Evolutionary conservation across 345 rosid genomes (phyloP).

Genomic region (Citrus unshiu): DNA sequence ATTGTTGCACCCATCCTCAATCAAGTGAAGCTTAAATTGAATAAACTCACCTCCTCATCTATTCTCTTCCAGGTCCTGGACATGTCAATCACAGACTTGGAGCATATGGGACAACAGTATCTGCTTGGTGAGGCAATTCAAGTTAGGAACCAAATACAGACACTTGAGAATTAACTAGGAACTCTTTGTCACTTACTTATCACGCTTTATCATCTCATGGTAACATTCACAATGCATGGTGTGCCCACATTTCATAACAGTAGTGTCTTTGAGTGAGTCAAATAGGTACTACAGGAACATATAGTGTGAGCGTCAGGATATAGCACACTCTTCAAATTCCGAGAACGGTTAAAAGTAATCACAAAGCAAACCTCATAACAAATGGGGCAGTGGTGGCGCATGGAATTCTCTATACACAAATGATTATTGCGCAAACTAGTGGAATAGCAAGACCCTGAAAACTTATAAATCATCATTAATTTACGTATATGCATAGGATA

Average conservation of each 20-base stretch:
- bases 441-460: constrained; percentile 80
- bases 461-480: neutral
- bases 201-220: constrained; percentile 74
- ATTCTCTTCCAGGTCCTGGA: constrained; percentile 81
- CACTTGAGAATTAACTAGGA: neutral
- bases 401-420: constrained; percentile 88
- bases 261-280: constrained; percentile 86
- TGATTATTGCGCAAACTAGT: constrained; percentile 62
- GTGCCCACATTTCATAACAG: constrained; percentile 97
- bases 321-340: neutral
- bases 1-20: neutral
- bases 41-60: constrained; percentile 78
- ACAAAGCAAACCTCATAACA: constrained; percentile 71
- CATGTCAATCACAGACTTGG: constrained; percentile 85
- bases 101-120: constrained; percentile 91
- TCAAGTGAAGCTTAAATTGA: constrained; percentile 5
- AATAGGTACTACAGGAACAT: constrained; percentile 67
- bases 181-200: constrained; percentile 50
- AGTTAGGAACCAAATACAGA: constrained; percentile 5
- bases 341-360: neutral
- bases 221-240: constrained; percentile 90
- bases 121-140: constrained; percentile 28
- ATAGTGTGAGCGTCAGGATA: constrained; percentile 1
- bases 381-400: constrained; percentile 97
- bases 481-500: neutral